Evolutionary conservation across 768 basidiomycete species (phyloP).

Genomic region (Macrolepiota albuminosa): DNA sequence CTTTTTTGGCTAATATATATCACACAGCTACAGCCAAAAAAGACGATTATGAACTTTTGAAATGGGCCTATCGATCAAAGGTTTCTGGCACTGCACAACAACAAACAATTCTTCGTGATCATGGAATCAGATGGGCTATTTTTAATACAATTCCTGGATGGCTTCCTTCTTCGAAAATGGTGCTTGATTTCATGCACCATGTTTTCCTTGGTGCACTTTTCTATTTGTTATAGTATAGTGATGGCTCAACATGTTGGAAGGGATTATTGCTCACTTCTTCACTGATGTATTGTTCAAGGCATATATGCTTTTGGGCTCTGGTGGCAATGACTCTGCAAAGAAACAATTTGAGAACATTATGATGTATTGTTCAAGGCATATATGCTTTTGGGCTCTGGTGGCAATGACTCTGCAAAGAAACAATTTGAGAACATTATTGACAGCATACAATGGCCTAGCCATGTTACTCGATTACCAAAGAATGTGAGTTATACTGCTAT

Average conservation of each 20-base stretch:
- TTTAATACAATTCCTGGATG: constrained; percentile 24
- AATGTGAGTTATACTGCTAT: constrained; percentile 18
- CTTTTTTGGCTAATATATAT: background rate
- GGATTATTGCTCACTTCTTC: background rate
- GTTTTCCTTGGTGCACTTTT: background rate
- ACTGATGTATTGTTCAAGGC: background rate
- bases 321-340: background rate
- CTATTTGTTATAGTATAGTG: too few relatives aligned
- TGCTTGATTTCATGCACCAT: constrained; percentile 12
- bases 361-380: constrained; percentile 14
- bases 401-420: constrained; percentile 15
- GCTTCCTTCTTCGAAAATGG: constrained; percentile 18
- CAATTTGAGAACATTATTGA: constrained; percentile 22
- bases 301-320: background rate
- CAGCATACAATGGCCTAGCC: constrained; percentile 23
- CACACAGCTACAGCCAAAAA: background rate
- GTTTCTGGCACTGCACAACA: constrained; percentile 6
- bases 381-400: constrained; percentile 22
- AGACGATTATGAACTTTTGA: constrained; percentile 15
- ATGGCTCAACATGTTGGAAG: background rate
- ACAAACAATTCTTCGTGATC: constrained; percentile 15
- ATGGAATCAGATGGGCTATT: constrained; percentile 18
- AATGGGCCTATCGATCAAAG: constrained; percentile 10
- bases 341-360: background rate
- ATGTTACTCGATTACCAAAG: constrained; percentile 25